A percentile compares a stretch with the other conserved stretches of the same genome.
Conservation (phyloP, 2,329 filamentous ascomycete genomes). For the Penicillium sp. region DNA sequence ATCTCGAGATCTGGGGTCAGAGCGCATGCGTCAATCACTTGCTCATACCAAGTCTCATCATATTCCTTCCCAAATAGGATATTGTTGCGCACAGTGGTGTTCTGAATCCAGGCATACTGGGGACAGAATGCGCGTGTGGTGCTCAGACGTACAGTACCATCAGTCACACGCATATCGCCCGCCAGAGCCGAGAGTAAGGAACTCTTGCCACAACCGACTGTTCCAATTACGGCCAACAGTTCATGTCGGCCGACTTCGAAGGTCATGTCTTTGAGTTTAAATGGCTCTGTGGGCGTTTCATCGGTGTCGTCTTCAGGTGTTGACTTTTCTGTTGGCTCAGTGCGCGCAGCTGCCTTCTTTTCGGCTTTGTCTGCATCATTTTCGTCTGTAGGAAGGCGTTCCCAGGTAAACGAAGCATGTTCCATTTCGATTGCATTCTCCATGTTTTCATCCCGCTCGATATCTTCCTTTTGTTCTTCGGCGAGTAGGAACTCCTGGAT, state of each 20-base stretch:
- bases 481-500: slow-evolving; percentile 85
- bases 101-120: slow-evolving; percentile 98
- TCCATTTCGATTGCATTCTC: slow-evolving; percentile 64
- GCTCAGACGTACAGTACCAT: slow-evolving; percentile 76
- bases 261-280: slow-evolving; percentile 40
- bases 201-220: slow-evolving; percentile 78
- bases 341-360: slow-evolving; percentile 47
- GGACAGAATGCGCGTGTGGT: slow-evolving; percentile 86
- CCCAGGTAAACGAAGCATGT: slow-evolving; percentile 66
- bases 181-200: slow-evolving; percentile 85
- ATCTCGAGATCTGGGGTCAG: slow-evolving; percentile 83
- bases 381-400: slow-evolving; percentile 44
- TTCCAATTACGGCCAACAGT: slow-evolving; percentile 60
- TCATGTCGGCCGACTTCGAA: slow-evolving; percentile 40
- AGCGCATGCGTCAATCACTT: slow-evolving; percentile 83
- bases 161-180: slow-evolving; percentile 74
- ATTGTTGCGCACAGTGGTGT: slow-evolving; percentile 80
- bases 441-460: slow-evolving; percentile 54
- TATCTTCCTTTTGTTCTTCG: slow-evolving; percentile 77
- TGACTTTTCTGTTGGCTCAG: slow-evolving; percentile 11
- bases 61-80: slow-evolving; percentile 83
- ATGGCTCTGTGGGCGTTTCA: slow-evolving; percentile 33
- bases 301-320: slow-evolving; percentile 6
- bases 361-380: slow-evolving; percentile 12
- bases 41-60: slow-evolving; percentile 73